Percentiles rank a stretch among this genome's conserved stretches.
These are phyloP conservation scores for Cordyceps cateniannulata DNA, from an alignment of 2,329 filamentous ascomycete species.

Conservation along the genomic window DNA sequence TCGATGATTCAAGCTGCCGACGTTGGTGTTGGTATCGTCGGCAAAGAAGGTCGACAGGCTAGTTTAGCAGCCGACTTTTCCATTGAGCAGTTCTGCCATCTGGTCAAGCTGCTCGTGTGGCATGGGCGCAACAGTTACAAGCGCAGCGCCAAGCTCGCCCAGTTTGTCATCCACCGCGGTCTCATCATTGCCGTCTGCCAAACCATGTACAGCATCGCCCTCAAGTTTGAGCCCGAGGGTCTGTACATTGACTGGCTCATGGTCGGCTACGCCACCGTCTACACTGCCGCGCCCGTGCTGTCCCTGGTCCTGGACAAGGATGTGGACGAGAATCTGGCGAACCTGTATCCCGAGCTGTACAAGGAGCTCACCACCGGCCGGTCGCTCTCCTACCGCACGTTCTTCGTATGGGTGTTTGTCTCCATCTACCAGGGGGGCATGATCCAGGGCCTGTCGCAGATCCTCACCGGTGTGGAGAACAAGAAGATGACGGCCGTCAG, in stretches of 20 bases:
- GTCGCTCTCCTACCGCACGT: slow-evolving; percentile 83
- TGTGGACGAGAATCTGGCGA: slow-evolving; percentile 88
- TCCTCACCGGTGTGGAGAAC: slow-evolving; percentile 73
- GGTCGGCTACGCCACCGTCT: slow-evolving; percentile 92
- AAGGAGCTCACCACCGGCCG: slow-evolving; percentile 90
- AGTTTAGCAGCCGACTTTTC: slow-evolving; percentile 94
- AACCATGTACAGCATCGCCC: slow-evolving; percentile 93
- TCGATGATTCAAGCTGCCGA: slow-evolving; percentile 99
- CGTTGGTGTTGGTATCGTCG: slow-evolving; percentile 94
- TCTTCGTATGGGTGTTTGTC: slow-evolving; percentile 94
- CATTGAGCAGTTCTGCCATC: slow-evolving; percentile 88
- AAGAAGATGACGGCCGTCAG: slow-evolving; percentile 79
- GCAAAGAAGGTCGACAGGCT: slow-evolving; percentile 93
- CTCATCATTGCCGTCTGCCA: slow-evolving; percentile 94
- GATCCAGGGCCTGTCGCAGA: slow-evolving; percentile 89
- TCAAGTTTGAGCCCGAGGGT: slow-evolving; percentile 86
- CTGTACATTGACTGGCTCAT: slow-evolving; percentile 95
- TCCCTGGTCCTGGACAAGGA: slow-evolving; percentile 91
- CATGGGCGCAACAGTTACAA: slow-evolving; percentile 98
- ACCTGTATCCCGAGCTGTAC: slow-evolving; percentile 94
- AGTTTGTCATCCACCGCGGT: slow-evolving; percentile 97
- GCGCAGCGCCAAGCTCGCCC: slow-evolving; percentile 85
- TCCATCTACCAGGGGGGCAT: slow-evolving; percentile 92
- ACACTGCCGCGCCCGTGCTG: slow-evolving; percentile 89
- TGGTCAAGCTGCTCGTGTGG: slow-evolving; percentile 98